Conservation (phyloP, 768 basidiomycete species). For the Lactifluus piperatus region DNA sequence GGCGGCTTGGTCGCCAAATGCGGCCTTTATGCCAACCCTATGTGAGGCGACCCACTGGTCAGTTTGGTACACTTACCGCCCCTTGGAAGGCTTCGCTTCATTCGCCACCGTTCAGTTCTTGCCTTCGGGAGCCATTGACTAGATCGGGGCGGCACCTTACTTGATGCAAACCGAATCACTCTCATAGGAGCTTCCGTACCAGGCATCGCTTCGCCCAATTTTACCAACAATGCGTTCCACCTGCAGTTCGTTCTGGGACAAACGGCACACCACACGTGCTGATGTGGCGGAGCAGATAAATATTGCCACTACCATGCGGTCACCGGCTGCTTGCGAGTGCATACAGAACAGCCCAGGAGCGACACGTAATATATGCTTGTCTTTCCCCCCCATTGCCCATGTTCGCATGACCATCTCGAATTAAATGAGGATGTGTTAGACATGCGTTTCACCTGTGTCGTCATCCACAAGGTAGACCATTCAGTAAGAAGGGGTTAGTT, state of each 20-base stretch:
- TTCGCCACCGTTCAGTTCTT: background rate
- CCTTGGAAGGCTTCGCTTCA: background rate
- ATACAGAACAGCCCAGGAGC: background rate
- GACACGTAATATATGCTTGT: constrained; percentile 1
- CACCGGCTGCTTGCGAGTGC: background rate
- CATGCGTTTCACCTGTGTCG: constrained; percentile 7
- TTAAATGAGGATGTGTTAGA: background rate
- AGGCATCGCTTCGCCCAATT: constrained; percentile 9
- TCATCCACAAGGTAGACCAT: background rate
- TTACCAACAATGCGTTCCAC: constrained; percentile 2
- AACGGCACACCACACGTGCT: constrained; percentile 8
- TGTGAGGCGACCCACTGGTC: background rate
- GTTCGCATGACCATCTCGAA: background rate
- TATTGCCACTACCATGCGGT: constrained; percentile 6
- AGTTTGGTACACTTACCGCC: background rate
- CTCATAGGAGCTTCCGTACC: constrained; percentile 1
- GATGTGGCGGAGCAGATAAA: constrained; percentile 2
- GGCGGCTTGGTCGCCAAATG: background rate
- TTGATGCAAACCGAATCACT: background rate
- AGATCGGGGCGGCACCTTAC: background rate
- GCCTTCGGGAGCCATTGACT: background rate
- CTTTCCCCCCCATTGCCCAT: background rate
- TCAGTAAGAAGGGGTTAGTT: background rate
- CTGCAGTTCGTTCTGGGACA: constrained; percentile 7
- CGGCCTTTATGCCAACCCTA: background rate